Percentiles rank a stretch among this genome's conserved stretches.
These are phyloP conservation scores for Fusarium sp. DNA, from an alignment of 2,329 filamentous ascomycete genomes.

Conservation along the genomic window DNA sequence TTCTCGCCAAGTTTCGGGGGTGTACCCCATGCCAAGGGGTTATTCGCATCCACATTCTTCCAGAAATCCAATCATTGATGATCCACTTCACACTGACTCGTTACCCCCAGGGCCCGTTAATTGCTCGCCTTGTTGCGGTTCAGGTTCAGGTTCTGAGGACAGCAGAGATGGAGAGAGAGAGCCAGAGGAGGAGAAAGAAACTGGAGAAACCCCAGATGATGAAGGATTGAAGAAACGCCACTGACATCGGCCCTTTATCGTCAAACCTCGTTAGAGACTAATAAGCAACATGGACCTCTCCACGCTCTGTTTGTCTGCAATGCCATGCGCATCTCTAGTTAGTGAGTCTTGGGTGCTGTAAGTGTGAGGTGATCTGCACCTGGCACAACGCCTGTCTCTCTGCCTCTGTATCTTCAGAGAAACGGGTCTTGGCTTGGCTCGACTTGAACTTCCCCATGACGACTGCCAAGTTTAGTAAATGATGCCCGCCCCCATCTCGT, in stretches of 20 bases:
- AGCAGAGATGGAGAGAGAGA: background rate
- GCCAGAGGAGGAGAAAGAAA: background rate
- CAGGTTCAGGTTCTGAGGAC: background rate
- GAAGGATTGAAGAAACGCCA: conserved; percentile 30
- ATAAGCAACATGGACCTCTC: conserved; percentile 18
- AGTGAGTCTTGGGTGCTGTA: background rate
- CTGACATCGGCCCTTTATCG: conserved; percentile 42
- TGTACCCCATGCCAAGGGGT: conserved; percentile 20
- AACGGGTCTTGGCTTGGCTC: background rate
- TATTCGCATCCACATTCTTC: conserved; percentile 16
- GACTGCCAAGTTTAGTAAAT: conserved; percentile 41
- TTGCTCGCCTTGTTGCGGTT: conserved; percentile 11
- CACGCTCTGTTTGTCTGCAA: background rate
- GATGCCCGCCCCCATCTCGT: conserved; percentile 10
- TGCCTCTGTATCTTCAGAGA: background rate
- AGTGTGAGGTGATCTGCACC: conserved; percentile 18
- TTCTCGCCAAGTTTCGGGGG: conserved; percentile 9
- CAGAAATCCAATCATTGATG: conserved; percentile 23
- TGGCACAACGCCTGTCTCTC: background rate
- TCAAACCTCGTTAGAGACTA: conserved; percentile 26
- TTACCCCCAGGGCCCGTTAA: background rate
- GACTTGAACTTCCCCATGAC: conserved; percentile 37
- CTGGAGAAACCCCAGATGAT: conserved; percentile 25
- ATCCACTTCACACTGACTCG: conserved; percentile 15
- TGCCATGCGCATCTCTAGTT: background rate